These are phyloP conservation scores for Baorangia bicolor DNA, from an alignment of 768 basidiomycete genomes.

Conservation along the genomic window DNA sequence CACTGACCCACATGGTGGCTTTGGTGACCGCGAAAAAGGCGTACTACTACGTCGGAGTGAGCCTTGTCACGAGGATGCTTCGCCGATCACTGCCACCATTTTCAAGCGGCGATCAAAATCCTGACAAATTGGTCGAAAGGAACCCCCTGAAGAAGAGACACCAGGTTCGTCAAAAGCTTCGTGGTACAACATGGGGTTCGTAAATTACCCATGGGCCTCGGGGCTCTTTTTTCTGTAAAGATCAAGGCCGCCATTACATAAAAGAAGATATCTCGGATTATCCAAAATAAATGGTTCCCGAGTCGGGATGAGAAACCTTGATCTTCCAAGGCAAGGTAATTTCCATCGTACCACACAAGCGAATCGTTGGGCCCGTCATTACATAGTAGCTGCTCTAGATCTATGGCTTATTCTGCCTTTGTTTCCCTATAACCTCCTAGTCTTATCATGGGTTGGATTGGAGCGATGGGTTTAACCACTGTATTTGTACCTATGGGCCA, in stretches of 20 bases:
- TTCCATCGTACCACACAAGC: not conserved
- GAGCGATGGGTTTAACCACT: slow-evolving; percentile 11
- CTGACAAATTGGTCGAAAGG: not conserved
- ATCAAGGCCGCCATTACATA: no score
- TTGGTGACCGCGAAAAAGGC: slow-evolving; percentile 3
- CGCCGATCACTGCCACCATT: slow-evolving; percentile 5
- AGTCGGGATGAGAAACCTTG: no score
- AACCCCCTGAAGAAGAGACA: not conserved
- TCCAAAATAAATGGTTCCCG: no score
- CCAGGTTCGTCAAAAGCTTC: no score
- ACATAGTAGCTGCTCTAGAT: not conserved
- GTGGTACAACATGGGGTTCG: no score
- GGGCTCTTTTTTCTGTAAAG: no score
- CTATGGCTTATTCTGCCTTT: not conserved
- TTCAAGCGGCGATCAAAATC: slow-evolving; percentile 25
- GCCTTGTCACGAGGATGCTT: no score
- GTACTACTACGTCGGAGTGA: not conserved
- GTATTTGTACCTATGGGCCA: slow-evolving; percentile 32
- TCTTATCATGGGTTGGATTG: not conserved
- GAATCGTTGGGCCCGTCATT: not conserved
- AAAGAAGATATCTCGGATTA: not conserved
- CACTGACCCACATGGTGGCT: slow-evolving; percentile 33
- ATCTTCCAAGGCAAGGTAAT: not conserved
- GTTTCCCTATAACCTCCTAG: not conserved
- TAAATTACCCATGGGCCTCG: no score